A percentile compares a stretch with the other conserved stretches of the same genome.
Conservation (phyloP, 176 grass and related monocot species). For the Elymus sibiricus region DNA sequence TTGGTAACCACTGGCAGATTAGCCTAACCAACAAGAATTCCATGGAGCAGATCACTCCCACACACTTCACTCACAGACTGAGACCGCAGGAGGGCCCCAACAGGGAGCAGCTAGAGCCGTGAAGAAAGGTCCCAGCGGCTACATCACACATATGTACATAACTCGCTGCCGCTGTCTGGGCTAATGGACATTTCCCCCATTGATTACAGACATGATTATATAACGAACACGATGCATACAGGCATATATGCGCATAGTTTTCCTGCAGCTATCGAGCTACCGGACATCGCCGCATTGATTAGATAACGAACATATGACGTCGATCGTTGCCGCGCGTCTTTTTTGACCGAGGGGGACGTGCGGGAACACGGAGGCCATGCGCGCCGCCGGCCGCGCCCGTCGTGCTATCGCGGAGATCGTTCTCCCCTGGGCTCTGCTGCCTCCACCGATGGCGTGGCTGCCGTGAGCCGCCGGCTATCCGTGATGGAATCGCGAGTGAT, state of each 20-base stretch:
- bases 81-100: background rate
- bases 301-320: constrained; percentile 40
- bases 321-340: background rate
- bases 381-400: too few relatives aligned
- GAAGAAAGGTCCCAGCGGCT: constrained; percentile 37
- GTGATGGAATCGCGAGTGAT: constrained; percentile 29
- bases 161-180: constrained; percentile 9
- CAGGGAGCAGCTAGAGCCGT: constrained; percentile 38
- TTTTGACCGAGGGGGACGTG: constrained; percentile 18
- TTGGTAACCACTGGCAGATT: background rate
- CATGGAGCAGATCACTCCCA: background rate
- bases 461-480: constrained; percentile 9
- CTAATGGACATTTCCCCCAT: background rate
- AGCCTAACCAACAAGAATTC: constrained; percentile 7
- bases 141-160: constrained; percentile 16
- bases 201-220: constrained; percentile 23
- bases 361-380: background rate
- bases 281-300: constrained; percentile 34
- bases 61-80: background rate
- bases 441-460: background rate
- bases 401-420: background rate
- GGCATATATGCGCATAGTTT: background rate
- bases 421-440: constrained; percentile 6
- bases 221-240: constrained; percentile 25
- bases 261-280: background rate